Evolutionary conservation across 176 grass and related monocot species (phyloP), one percentile per base, ranked within the genome.

Genomic region (Eragrostis nindensis): DNA sequence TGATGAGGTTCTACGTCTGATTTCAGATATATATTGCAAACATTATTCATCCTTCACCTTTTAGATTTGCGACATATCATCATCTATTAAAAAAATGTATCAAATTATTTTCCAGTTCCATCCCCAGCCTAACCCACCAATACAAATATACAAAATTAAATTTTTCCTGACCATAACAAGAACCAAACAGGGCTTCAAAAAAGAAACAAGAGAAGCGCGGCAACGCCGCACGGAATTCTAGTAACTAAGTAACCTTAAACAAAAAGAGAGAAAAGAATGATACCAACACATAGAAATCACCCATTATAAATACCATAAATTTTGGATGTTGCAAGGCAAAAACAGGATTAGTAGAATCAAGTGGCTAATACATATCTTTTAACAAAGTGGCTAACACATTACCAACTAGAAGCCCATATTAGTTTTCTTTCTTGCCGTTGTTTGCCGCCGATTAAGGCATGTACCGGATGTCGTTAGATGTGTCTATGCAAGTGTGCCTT

Each of bases 291-390:
- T 75, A 62, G 17, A 85, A 71, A 29, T 41, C 2, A 44, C 29
- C 53, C 53, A 40, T 14, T 54, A 26, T 49, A 71, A 42, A 79
- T 8, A 55, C 47, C 21, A 62, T 50, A 68, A 26, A 53, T 42
- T 68, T 55, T 6, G n/a, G 38, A 11, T 25, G 50, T 30, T 78
- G 45, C 38, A 66, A 70, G 54, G 30, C 19, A 39, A 25, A 19
- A 56, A 38, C 30, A 66, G 5, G 32, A 88, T 74, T 30, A n/a
- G n/a, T 14, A 74, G 50, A 70, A 75, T 74, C 24, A 75, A 84
- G 50, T 79, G 68, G 11, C 32, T 54, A 21, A 83, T 18, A 82
- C 9, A 8, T 55, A n/a, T 22, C 10, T 22, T 22, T 22, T 16
- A 46, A 1, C 19, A 3, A 56, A 56, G n/a, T 56, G 19, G 54